Base-by-base conservation (phyloP, 192 early-diverging fungal genomes). In the Linnemannia zychae region DNA sequence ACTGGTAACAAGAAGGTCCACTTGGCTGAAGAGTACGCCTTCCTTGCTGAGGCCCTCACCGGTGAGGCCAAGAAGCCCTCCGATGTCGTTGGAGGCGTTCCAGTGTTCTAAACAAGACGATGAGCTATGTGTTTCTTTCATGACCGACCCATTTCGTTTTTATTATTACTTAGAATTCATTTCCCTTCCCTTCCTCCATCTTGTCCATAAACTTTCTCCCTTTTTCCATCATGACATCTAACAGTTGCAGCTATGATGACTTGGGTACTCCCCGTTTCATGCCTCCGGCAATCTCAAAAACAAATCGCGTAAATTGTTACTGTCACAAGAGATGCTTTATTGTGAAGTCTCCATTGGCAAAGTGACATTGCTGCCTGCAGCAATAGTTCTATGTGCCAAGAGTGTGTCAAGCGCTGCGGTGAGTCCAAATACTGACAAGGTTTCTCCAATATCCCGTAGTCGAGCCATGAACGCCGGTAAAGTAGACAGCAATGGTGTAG, bases 1-100 rank as follows among this genome's bases (percentile, higher is more conserved):
- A 98, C 98, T 28, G 98, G 98, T 76, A 93, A 96, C 89, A 97
- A 99, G 93, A 98, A 97, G 95, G 94, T 95, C 77, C 97, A 98
- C 83, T 91, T 95, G 90, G 91, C 93, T 76, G 95, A 97, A 87
- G 95, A 96, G 88, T 94, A 94, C 87, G 89, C 90, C 47, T 78
- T 97, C 72, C 86, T 95, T 36, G 90, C 92, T 48, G 88, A 94
- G 74, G 96, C 96, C 7, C 88, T 96, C 70, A 91, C 93, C 48
- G 95, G 95, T 71, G 88, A 93, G 78, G 88, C 90, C 67, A 90
- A 90, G 72, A 93, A 92, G 80, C 93, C 94, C 57, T 83, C 90
- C 47, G 90, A 93, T 81, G 89, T 95, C 82, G 92, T 92, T 40
- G 86, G 86, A 50, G 95, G 95, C 66, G 93, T 94, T 66, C 95